Evolutionary conservation across 2,329 filamentous ascomycete species (phyloP).

Genomic region (Talaromyces sp.): DNA sequence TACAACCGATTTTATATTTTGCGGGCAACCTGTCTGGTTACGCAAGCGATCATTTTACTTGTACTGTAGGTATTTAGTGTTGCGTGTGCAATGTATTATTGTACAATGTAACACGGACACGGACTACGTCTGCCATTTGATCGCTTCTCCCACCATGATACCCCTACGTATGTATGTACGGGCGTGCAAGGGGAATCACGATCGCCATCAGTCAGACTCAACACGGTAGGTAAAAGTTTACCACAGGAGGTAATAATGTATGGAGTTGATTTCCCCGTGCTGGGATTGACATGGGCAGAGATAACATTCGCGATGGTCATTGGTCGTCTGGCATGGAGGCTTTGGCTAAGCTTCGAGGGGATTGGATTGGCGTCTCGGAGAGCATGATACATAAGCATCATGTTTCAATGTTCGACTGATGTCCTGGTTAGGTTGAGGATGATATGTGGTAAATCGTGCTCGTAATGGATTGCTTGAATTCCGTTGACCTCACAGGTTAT

Average conservation of each 20-base stretch:
- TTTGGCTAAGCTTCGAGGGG: constrained; percentile 7
- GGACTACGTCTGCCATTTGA: neutral
- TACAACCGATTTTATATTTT: neutral
- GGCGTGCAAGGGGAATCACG: neutral
- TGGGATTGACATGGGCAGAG: constrained; percentile 4
- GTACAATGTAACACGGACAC: neutral
- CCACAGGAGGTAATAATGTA: neutral
- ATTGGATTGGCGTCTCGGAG: neutral
- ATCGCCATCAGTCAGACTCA: neutral
- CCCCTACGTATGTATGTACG: neutral
- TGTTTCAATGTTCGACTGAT: neutral
- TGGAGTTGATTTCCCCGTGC: neutral
- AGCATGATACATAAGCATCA: neutral
- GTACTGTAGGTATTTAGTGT: neutral
- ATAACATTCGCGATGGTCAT: constrained; percentile 8
- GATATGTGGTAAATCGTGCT: neutral
- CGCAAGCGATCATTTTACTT: neutral
- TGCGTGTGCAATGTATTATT: neutral
- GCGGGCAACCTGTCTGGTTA: neutral
- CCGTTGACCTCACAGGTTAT: neutral
- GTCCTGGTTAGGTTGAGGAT: neutral
- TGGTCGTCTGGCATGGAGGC: neutral
- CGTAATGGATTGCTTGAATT: neutral
- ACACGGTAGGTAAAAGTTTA: neutral
- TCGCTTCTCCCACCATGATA: neutral